Conservation (phyloP, 208 protist genomes). For the Vickermania spadyakhi region DNA sequence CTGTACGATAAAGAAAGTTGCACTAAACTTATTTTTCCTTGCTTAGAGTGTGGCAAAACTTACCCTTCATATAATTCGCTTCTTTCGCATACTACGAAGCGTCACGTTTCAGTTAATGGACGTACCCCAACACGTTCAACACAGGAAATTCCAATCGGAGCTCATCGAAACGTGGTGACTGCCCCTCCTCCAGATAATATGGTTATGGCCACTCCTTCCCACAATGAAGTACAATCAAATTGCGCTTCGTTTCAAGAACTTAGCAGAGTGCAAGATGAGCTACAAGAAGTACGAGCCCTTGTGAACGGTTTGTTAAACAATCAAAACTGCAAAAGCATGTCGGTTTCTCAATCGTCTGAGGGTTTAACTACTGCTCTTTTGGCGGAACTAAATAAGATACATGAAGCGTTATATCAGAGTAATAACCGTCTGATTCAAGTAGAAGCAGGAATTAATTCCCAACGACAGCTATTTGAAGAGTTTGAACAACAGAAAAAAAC, state of each 20-base stretch:
- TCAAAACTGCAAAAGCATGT: neutral
- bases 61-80: conserved; percentile 4
- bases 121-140: too few species aligned
- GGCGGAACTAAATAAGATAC: neutral
- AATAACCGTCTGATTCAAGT: neutral
- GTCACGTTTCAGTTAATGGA: too few species aligned
- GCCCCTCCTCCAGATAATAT: too few species aligned
- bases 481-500: neutral
- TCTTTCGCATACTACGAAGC: conserved; percentile 2
- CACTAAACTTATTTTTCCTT: conserved; percentile 1
- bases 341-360: too few species aligned
- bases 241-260: neutral
- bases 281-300: neutral
- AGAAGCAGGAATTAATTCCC: neutral
- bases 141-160: too few species aligned
- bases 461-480: neutral
- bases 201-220: too few species aligned
- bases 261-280: neutral
- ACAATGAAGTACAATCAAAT: too few species aligned
- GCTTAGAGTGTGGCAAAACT: conserved; percentile 6
- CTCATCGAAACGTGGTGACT: too few species aligned
- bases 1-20: neutral
- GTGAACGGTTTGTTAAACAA: neutral
- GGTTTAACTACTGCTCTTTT: too few species aligned
- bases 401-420: neutral